Evolutionary conservation across 2,329 filamentous ascomycete genomes (phyloP), one percentile per base, ranked within the genome.

Genomic region (Cordyceps farinosa): DNA sequence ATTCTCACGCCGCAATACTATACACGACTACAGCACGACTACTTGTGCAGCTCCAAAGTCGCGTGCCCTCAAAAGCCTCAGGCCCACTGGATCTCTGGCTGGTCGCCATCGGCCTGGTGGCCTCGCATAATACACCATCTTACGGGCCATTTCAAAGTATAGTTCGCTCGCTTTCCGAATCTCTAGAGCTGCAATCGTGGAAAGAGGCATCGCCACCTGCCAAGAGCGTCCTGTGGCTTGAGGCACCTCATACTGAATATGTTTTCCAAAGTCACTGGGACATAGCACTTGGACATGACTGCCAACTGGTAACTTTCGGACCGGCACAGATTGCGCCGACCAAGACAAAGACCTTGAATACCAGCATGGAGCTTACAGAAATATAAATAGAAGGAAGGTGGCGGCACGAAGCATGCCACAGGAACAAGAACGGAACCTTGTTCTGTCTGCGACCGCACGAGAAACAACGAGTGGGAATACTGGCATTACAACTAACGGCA

Each of bases 191-290:
- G 3, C 10, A 11, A 2, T 34, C 61, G 7, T 62, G 61, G 61
- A 5, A 56, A 22, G 61, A 56, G 2, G 44, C 36, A 5, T 45
- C 44, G 7, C 10, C 11, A 11, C 11, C 17, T 0, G 36, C 57
- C n/a, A 62, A 57, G 32, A 50, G 42, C 6, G 53, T 56, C 27
- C 13, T 62, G 30, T 62, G 61, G 61, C 44, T 57, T 11, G 61
- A 57, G 13, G 34, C 36, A 30, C 34, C 45, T 15, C 51, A 36
- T 13, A 44, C 29, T 6, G 61, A 62, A 34, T 8, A 42, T 27
- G 45, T 62, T n/a, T 62, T 62, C 36, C 52, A 57, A 36, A 62
- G 53, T 5, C 61, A 62, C 44, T 62, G 61, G 61, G 61, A 62
- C 36, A 34, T 51, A 8, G 61, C 61, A 11, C 61, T 62, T 22